Evolutionary conservation across 306 rosid species (phyloP), one percentile per base, ranked within the genome.

Genomic region (Cucumis melo): DNA sequence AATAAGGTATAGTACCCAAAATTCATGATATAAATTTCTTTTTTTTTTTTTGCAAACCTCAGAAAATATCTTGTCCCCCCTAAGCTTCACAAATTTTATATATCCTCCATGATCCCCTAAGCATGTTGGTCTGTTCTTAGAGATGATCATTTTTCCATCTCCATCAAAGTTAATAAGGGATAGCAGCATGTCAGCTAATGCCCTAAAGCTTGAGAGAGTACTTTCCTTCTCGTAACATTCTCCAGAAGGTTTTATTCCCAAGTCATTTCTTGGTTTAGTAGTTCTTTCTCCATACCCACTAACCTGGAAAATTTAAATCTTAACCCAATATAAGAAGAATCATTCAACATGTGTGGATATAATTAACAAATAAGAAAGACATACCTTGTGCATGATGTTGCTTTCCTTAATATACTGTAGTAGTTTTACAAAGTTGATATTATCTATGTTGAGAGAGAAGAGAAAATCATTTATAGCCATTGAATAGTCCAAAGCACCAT

Each of bases 301-400:
- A 67, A 94, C 92, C 98, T 94, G 87, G 74, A 68, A 82, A 84
- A 66, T 50, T 36, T 50, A 29, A 44, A 72, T 27, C 41, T 46
- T 71, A 27, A 24, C 58, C 59, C 13, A 14, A 48, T 29, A 46
- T 44, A 23, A 44, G 58, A 71, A 70, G 0, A 23, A 46, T 51
- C 39, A 50, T 14, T 48, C 60, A 48, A 68, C 14, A 50, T 50
- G 27, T 50, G 23, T 14, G 60, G 23, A 56, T 48, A 48, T 27
- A 46, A 3, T 66, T 39, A 66, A 19, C 10, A 46, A 46, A 32
- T 27, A 77, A 42, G 78, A 59, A 83, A 80, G 77, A 80, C 51
- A 84, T 81, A 94, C 98, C 98, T 91, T 91, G 91, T 91, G 91
- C 88, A 91, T 89, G 86, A 94, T 86, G 81, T 90, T 89, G 86